Percentiles rank a stretch among this genome's conserved stretches.
Conservation (phyloP, 129 eudicot species). For the Lactuca saligna region DNA sequence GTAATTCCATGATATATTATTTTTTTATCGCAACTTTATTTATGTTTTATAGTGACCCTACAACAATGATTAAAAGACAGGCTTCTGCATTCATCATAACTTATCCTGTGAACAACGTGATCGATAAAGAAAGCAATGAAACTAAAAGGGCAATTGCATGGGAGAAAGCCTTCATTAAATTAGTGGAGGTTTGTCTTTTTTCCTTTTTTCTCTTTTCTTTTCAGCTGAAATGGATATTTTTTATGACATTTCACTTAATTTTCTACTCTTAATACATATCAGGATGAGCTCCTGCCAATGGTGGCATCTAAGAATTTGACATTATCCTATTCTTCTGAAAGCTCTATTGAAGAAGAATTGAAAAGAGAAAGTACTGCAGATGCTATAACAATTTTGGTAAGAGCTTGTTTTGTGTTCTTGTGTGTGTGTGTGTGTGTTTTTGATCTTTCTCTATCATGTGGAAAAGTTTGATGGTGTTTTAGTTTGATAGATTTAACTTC, state of each 20-base stretch:
- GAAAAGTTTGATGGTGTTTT: background rate
- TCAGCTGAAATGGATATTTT: background rate
- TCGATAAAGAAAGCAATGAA: constrained; percentile 74
- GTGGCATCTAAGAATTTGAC: constrained; percentile 77
- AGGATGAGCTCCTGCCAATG: constrained; percentile 92
- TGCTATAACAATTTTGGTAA: constrained; percentile 83
- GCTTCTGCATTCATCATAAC: constrained; percentile 94
- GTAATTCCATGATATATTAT: constrained; percentile 40
- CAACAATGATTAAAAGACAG: constrained; percentile 48
- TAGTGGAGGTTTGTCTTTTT: constrained; percentile 63
- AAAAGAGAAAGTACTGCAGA: constrained; percentile 99
- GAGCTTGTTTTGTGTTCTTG: constrained; percentile 5
- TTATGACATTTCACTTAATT: background rate
- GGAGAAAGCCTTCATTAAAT: constrained; percentile 95
- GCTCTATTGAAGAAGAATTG: constrained; percentile 94
- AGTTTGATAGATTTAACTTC: background rate
- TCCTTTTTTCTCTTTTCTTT: background rate
- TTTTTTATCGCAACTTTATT: constrained; percentile 2
- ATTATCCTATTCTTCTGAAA: constrained; percentile 90
- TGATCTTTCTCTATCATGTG: too few relatives aligned
- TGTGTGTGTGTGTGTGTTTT: too few relatives aligned
- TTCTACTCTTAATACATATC: constrained; percentile 18
- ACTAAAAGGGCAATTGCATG: constrained; percentile 81
- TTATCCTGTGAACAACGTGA: constrained; percentile 87
- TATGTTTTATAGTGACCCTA: constrained; percentile 20